Base-by-base conservation (phyloP, 2,329 filamentous ascomycete genomes). In the Xylaria sp. region DNA sequence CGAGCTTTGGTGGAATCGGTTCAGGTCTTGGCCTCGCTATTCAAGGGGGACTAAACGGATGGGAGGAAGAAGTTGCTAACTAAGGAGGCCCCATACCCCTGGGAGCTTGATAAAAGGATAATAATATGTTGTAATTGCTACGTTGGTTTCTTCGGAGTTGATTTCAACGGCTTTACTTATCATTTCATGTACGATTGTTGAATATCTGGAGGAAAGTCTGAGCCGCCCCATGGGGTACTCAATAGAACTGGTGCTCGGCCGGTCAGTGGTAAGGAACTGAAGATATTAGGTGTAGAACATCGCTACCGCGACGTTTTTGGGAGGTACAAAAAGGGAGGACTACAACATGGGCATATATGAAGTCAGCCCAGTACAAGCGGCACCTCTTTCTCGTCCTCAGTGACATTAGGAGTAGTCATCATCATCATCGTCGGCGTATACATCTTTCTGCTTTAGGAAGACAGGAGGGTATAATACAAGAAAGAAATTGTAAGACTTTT, bases 1-100 rank as follows among this genome's bases (percentile, higher is more conserved):
- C 82, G 29, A 87, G 84, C 75, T 89, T 82, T 61, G 82, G 85
- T 60, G 85, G 85, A 25, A 85, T 86, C 77, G 84, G 83, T 21
- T 78, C 79, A 19, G 85, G 85, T 2, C 87, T 85, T 61, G 86
- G 85, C 27, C 79, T 89, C 11, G 85, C 84, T 37, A 87, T 89
- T 56, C 85, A 88, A 71, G 83, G 85, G 63, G 85, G 85, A 6
- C 75, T 89, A 68, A 88, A 88, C 67, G 87, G 87, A 56, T 90
- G 87, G 87, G 87, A 89, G 75, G 87, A 89, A 73, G 85, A 87
- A 74, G 84, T 87, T 66, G 81, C 83, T 60, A 87, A 87, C 76
- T 87, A 76, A 77, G 62, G 54, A 49, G 46, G 57, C 38, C n/a
- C n/a, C 31, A 43, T 44, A 46, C 47, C 8, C 31, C 25, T 62